Evolutionary conservation across 805 yeast species (phyloP).

Genomic region (Candida ficus): DNA sequence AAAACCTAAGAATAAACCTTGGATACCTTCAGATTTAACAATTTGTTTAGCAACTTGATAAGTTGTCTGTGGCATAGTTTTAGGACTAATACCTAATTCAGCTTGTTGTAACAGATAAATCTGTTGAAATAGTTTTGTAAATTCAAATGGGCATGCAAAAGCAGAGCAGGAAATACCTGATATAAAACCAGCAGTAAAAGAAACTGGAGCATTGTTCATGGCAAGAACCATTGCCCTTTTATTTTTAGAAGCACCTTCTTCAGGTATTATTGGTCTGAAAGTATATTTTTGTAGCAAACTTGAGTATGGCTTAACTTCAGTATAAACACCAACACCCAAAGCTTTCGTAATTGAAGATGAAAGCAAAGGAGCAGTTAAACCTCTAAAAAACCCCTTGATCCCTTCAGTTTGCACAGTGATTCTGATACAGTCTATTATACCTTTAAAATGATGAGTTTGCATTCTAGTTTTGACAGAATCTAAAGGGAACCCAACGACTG

Average conservation of each 20-base stretch:
- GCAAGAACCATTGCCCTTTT: slow-evolving; percentile 16
- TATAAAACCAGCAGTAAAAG: slow-evolving; percentile 39
- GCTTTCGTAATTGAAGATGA: slow-evolving; percentile 64
- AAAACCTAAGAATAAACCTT: slow-evolving; percentile 70
- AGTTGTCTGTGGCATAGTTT: slow-evolving; percentile 31
- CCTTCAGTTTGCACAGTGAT: slow-evolving; percentile 61
- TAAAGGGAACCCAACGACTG: slow-evolving; percentile 74
- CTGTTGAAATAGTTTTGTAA: slow-evolving; percentile 78
- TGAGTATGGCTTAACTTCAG: slow-evolving; percentile 43
- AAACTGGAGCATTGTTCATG: slow-evolving; percentile 37
- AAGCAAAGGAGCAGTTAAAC: slow-evolving; percentile 67
- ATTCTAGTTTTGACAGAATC: slow-evolving; percentile 85
- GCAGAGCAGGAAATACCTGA: slow-evolving; percentile 62
- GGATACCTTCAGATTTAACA: slow-evolving; percentile 50
- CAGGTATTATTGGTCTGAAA: slow-evolving; percentile 12
- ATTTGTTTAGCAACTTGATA: slow-evolving; percentile 47
- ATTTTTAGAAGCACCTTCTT: slow-evolving; percentile 8
- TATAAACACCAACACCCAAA: slow-evolving; percentile 58
- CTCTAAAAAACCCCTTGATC: slow-evolving; percentile 64
- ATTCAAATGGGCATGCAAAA: slow-evolving; percentile 81
- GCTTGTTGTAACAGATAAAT: slow-evolving; percentile 40
- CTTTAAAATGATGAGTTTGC: slow-evolving; percentile 67
- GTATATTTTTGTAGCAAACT: slow-evolving; percentile 19
- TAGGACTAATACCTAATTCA: slow-evolving; percentile 27
- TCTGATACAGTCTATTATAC: slow-evolving; percentile 51